Evolutionary conservation across 179 eudicot species (phyloP).

Genomic region (Spinacia oleracea): DNA sequence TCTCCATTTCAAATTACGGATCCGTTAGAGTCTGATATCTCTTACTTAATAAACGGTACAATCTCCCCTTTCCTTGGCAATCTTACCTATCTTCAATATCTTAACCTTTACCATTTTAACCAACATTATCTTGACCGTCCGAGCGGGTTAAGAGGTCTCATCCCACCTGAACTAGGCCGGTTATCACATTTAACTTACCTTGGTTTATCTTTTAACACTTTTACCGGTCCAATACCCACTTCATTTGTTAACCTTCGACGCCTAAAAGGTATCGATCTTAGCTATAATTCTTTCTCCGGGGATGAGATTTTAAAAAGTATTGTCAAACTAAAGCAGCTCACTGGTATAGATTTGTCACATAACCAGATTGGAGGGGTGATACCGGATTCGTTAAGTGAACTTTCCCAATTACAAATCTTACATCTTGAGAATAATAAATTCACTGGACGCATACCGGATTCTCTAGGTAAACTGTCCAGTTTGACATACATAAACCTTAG

Average conservation of each 20-base stretch:
- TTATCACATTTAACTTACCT: not conserved
- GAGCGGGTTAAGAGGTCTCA: not conserved
- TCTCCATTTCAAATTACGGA: conserved; percentile 31
- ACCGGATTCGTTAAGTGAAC: conserved; percentile 46
- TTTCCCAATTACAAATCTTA: conserved; percentile 25
- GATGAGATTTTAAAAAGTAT: not conserved
- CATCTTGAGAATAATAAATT: no score
- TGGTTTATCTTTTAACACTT: not conserved
- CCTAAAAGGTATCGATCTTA: not conserved
- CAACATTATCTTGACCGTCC: no score
- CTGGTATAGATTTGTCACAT: not conserved
- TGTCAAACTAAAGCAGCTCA: not conserved
- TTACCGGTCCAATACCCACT: not conserved
- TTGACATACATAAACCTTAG: not conserved
- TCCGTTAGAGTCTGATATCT: no score
- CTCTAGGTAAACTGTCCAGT: not conserved
- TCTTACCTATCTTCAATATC: not conserved
- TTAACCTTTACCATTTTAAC: not conserved
- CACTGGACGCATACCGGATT: not conserved
- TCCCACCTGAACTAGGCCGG: not conserved
- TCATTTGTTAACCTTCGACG: not conserved
- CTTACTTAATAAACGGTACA: conserved; percentile 19
- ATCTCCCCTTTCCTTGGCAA: conserved; percentile 7
- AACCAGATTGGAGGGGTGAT: conserved; percentile 32
- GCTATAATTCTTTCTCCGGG: not conserved